Percentiles rank a stretch among this genome's conserved stretches.
phyloP scores from a whole-genome alignment of 2,329 filamentous ascomycete genomes.

The Alternaria consortialis region DNA sequence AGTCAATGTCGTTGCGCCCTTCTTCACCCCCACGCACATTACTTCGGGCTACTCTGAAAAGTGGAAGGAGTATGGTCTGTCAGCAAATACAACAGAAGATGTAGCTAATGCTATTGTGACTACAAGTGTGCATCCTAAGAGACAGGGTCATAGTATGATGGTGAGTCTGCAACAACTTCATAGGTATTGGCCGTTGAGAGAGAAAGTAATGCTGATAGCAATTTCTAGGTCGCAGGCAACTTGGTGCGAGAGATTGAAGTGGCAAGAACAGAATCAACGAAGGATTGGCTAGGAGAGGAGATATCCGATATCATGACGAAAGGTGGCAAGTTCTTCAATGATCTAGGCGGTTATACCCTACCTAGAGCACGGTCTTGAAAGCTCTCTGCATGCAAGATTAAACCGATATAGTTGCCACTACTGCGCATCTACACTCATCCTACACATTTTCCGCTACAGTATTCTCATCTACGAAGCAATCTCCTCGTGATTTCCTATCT shows the following conservation, averaged over 20 bases:
- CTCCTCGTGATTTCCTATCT: background rate
- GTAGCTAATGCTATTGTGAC: conserved; percentile 56
- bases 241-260: conserved; percentile 44
- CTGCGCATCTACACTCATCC: background rate
- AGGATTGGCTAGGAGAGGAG: conserved; percentile 47
- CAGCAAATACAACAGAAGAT: conserved; percentile 54
- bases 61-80: conserved; percentile 53
- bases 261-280: conserved; percentile 33
- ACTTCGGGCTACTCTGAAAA: conserved; percentile 50
- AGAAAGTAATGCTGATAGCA: background rate
- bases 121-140: conserved; percentile 45
- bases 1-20: conserved; percentile 60
- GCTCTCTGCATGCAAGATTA: background rate
- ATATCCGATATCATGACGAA: conserved; percentile 44
- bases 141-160: conserved; percentile 42
- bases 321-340: conserved; percentile 48
- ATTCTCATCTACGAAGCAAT: background rate
- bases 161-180: conserved; percentile 24
- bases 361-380: conserved; percentile 34
- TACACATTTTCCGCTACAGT: background rate
- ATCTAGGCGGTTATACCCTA: conserved; percentile 48
- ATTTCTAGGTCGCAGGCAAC: conserved; percentile 39
- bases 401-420: background rate
- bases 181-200: background rate
- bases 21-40: conserved; percentile 58